Conservation (phyloP, 2,329 filamentous ascomycete species). For the Phyllosticta capitalensis region DNA sequence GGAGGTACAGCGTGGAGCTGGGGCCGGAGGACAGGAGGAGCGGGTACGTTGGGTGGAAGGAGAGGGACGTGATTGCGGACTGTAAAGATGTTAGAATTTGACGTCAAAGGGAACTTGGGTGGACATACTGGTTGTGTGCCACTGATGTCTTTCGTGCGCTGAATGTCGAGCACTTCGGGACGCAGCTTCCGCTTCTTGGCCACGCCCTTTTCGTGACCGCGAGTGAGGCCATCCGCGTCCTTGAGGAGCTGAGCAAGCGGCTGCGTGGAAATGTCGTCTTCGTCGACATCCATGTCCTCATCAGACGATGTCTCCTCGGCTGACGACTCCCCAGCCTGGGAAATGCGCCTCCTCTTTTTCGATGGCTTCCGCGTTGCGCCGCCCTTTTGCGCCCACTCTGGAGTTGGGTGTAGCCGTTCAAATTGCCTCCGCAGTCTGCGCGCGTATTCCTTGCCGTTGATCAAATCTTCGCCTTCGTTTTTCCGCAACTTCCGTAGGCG, state of each 20-base stretch:
- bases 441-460: conserved; percentile 79
- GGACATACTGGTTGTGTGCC: conserved; percentile 56
- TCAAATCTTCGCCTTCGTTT: conserved; percentile 73
- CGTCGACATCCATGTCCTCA: conserved; percentile 45
- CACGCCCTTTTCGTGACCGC: conserved; percentile 35
- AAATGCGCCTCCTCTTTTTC: conserved; percentile 39
- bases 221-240: conserved; percentile 58
- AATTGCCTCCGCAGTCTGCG: conserved; percentile 66
- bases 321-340: conserved; percentile 30
- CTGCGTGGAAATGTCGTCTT: conserved; percentile 50
- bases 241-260: conserved; percentile 75
- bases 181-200: conserved; percentile 62
- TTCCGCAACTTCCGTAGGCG: conserved; percentile 74
- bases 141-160: conserved; percentile 76
- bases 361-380: conserved; percentile 27
- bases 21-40: conserved; percentile 84
- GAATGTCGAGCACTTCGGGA: conserved; percentile 83
- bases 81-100: conserved; percentile 17
- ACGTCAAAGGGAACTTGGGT: not conserved
- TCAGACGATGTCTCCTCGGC: conserved; percentile 47
- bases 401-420: conserved; percentile 50
- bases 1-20: conserved; percentile 75
- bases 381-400: conserved; percentile 48
- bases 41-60: conserved; percentile 82
- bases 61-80: conserved; percentile 70